Evolutionary conservation across 768 basidiomycete species (phyloP), one percentile per base, ranked within the genome.

Genomic region (Kwoniella dejecticola): DNA sequence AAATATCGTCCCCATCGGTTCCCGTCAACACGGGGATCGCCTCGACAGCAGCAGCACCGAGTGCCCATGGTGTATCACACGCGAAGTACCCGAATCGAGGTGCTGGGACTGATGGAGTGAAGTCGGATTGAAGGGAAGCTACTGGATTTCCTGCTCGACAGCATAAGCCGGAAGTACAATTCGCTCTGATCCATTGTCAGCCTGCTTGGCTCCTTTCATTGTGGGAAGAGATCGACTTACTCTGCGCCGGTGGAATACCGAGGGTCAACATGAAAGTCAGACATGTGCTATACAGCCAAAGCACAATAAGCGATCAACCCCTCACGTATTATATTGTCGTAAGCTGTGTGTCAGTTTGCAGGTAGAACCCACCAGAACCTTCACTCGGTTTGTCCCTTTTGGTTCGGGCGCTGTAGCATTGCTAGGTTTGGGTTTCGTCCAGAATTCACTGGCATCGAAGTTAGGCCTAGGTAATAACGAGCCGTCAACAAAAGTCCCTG

Each of bases 231-330:
- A 21, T n/a, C 2, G 17, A 48, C 56, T 57, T 27, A 57, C 56
- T 89, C 88, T 1, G 87, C 79, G 21, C 86, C 85, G 23, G 84
- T 89, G 24, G 86, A 82, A 69, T 84, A 89, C 23, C 88, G 83
- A 38, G 88, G 86, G 75, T 90, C 89, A 52, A 90, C 78, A 74
- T 89, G 89, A 58, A 88, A 81, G 70, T 90, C 89, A 0, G 88
- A 88, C n/a, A 90, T 57, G 72, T 90, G 89, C 59, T 64, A n/a
- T 30, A 15, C 2, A 21, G 21, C 6, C 12, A n/a, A n/a, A n/a
- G n/a, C n/a, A n/a, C n/a, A n/a, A n/a, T n/a, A n/a, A n/a, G n/a
- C n/a, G n/a, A n/a, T n/a, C n/a, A n/a, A n/a, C n/a, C n/a, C n/a
- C n/a, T n/a, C n/a, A n/a, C n/a, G n/a, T n/a, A n/a, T n/a, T n/a